Evolutionary conservation across 2,329 filamentous ascomycete species (phyloP), one percentile per base, ranked within the genome.

Genomic region (Aureobasidium sp.): DNA sequence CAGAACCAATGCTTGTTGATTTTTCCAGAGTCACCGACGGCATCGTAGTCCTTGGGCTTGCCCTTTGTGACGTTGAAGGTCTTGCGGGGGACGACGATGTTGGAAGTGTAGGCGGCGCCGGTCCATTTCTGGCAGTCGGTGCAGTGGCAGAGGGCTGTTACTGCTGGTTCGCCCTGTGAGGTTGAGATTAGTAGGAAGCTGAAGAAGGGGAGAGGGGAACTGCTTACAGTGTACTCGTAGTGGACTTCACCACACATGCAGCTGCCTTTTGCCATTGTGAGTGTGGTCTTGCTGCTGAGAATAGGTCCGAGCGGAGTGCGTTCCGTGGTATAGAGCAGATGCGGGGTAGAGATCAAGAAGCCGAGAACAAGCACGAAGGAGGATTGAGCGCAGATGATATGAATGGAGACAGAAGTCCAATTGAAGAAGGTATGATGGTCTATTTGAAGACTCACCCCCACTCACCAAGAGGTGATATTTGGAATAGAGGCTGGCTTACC

Each of bases 1-100:
- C 82, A 83, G 74, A 84, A 84, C 72, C 76, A 82, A 67, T 82
- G 81, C 65, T 77, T 79, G 71, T 83, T 83, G 64, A 77, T 72
- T 68, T 83, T 83, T 33, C 82, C 82, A 0, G 78, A 80, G 39
- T 69, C 75, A 3, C 81, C 82, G 0, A 67, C 72, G 17, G 71
- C 70, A 64, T 82, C 79, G 67, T 76, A 83, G 33, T 73, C 67
- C 64, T 77, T 80, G 15, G 79, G 78, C 5, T 71, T 73, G 37
- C 81, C 81, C 67, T 81, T 78, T 53, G 76, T 80, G 27, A 83
- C 72, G 35, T 74, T 74, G 70, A 84, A 81, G 29, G 70, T 70
- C 9, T 69, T 68, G 17, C 78, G 75, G 4, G 79, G 74, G 2
- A 84, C 76, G 2, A 83, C 74, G 11, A 76, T 75, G 68, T 84